Base-by-base conservation (phyloP, 139 green algal genomes). In the Coccomyxa sp. region DNA sequence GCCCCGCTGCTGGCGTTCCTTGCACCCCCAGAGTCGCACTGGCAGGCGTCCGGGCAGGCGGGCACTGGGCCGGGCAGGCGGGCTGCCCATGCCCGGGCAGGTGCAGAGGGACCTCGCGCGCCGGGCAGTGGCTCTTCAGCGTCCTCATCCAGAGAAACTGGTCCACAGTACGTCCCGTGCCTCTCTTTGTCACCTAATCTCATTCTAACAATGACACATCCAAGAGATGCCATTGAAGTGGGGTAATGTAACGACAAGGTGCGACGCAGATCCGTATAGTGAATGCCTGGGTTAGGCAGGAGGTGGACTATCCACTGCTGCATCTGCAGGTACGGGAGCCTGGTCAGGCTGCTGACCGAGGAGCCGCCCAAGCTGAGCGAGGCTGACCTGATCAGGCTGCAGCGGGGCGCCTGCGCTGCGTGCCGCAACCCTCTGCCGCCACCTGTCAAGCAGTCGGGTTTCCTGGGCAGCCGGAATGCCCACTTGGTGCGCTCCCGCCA, bases 1-100 rank as follows among this genome's bases (percentile, higher is more conserved):
- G 31, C 74, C 6, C 38, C 74, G 31, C 55, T 78, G 29, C 44
- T 78, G 22, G 33, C 44, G 7, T 78, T 78, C 44, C 74, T 78
- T 31, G 70, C 24, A 7, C 24, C 35, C 1, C 14, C 70, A 3
- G 24, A 50, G 33, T 34, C 70, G 10, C 14, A 40, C 50, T 64
- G 50, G 50, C 18, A 64, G 50, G 18, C 50, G 18, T 22, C 50
- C 50, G 22, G 18, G 50, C 50, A 7, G 50, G 18, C 22, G 3
- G 18, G 50, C 18, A 18, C 50, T 18, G 50, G 50, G 50, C 14
- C 44, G 12, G 12, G 12, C 44, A 14, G 12, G 10, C 44, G 44
- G 12, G 50, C 50, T 31, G 22, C 50, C 50, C 50, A 31, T 6
- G 50, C 50, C 27, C 18, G 50, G 2, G 50, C 50, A 64, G 50